Percentiles rank a stretch among this genome's conserved stretches.
phyloP scores from a whole-genome alignment of 2,329 filamentous ascomycete species.

The Hypomyces rosellus region DNA sequence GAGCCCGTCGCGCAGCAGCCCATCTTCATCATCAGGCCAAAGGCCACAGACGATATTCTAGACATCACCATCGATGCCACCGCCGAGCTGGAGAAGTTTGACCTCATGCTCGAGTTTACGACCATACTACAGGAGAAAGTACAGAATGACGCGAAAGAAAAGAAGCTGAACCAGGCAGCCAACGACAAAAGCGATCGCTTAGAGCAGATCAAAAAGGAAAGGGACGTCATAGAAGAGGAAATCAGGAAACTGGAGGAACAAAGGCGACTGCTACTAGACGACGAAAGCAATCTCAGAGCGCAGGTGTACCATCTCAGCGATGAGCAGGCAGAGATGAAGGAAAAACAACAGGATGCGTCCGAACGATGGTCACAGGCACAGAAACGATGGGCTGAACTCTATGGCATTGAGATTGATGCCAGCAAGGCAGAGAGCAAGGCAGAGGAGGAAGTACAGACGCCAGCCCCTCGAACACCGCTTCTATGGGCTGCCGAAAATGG shows the following conservation, averaged over 20 bases:
- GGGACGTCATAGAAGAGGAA: neutral
- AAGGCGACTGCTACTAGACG: neutral
- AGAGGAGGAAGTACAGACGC: neutral
- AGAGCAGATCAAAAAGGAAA: neutral
- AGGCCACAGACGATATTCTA: neutral
- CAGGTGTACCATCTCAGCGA: neutral
- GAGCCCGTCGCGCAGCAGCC: slow-evolving; percentile 1
- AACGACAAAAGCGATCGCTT: neutral
- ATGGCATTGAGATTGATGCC: neutral
- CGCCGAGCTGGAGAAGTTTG: neutral
- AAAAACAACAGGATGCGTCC: neutral
- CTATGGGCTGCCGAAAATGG: slow-evolving; percentile 6
- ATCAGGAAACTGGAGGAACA: neutral
- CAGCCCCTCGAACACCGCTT: neutral
- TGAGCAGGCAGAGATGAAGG: neutral
- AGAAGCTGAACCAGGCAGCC: neutral
- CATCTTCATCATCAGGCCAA: slow-evolving; percentile 1
- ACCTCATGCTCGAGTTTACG: neutral
- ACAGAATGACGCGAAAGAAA: neutral
- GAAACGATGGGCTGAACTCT: slow-evolving; percentile 1
- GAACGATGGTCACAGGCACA: neutral
- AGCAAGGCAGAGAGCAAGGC: neutral
- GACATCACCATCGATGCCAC: slow-evolving; percentile 6
- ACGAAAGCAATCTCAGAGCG: neutral
- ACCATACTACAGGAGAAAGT: neutral